These are phyloP conservation scores for Ceratocystis eucalypticola DNA, from an alignment of 2,329 filamentous ascomycete species.

Conservation along the genomic window DNA sequence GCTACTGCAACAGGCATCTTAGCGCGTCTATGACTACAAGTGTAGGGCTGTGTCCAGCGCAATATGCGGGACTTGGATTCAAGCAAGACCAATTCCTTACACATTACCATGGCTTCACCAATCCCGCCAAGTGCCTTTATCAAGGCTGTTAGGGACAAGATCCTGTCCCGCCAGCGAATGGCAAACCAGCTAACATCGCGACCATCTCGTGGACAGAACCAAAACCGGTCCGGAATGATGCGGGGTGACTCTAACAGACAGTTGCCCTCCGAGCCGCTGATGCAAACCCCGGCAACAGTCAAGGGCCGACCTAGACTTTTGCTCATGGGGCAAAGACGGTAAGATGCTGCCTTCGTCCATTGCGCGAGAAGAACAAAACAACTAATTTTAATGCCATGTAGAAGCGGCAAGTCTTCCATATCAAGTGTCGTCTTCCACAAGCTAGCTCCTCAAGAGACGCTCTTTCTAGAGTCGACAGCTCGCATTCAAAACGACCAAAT, in stretches of 20 bases:
- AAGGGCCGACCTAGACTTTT: conserved; percentile 72
- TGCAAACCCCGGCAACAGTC: conserved; percentile 24
- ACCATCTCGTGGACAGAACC: conserved; percentile 42
- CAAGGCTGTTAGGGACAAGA: neutral
- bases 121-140: neutral
- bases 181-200: conserved; percentile 20
- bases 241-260: conserved; percentile 35
- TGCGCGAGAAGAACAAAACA: neutral
- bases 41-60: neutral
- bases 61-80: neutral
- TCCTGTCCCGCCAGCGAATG: conserved; percentile 9
- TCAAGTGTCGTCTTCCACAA: conserved; percentile 99
- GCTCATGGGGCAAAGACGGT: conserved; percentile 93
- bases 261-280: conserved; percentile 33
- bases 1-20: neutral
- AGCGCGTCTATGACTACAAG: neutral
- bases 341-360: conserved; percentile 24
- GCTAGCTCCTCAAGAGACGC: conserved; percentile 83
- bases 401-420: conserved; percentile 96
- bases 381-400: conserved; percentile 28
- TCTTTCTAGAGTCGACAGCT: conserved; percentile 91
- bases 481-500: conserved; percentile 90
- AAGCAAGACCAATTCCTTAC: neutral
- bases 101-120: neutral
- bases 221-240: conserved; percentile 35